These are phyloP conservation scores for Mycena amicta DNA, from an alignment of 768 basidiomycete species.

Conservation along the genomic window DNA sequence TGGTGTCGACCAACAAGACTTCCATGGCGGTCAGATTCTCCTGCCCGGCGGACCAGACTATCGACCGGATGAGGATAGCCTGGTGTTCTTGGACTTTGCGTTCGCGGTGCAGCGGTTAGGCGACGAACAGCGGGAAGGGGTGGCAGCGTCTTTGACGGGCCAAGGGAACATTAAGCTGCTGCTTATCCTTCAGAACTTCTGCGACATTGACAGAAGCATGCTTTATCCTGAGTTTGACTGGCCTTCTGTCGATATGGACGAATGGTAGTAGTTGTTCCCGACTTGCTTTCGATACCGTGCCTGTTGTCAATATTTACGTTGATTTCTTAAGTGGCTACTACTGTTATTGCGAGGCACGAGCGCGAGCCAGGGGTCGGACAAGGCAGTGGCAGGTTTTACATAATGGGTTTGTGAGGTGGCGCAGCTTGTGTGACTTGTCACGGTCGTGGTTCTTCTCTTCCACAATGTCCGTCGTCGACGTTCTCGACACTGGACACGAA, in stretches of 20 bases:
- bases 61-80: not conserved
- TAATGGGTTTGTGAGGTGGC: not conserved
- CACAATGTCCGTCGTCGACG: not conserved
- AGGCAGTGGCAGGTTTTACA: not conserved
- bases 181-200: not conserved
- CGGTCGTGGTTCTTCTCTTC: not conserved
- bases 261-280: not conserved
- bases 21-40: constrained; percentile 2
- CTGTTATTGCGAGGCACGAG: not conserved
- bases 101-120: not conserved
- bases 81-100: constrained; percentile 7
- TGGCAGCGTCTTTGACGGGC: not conserved
- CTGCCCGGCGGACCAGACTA: not conserved
- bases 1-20: constrained; percentile 7
- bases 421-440: not conserved
- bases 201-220: not conserved
- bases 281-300: not conserved
- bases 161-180: not conserved
- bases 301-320: not conserved
- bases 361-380: not conserved
- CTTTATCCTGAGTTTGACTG: not conserved
- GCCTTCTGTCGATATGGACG: not conserved
- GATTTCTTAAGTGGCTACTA: not conserved
- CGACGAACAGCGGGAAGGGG: not conserved
- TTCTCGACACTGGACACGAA: not conserved